Base-by-base conservation (phyloP, 441 rosid genomes). In the Eruca vesicaria region DNA sequence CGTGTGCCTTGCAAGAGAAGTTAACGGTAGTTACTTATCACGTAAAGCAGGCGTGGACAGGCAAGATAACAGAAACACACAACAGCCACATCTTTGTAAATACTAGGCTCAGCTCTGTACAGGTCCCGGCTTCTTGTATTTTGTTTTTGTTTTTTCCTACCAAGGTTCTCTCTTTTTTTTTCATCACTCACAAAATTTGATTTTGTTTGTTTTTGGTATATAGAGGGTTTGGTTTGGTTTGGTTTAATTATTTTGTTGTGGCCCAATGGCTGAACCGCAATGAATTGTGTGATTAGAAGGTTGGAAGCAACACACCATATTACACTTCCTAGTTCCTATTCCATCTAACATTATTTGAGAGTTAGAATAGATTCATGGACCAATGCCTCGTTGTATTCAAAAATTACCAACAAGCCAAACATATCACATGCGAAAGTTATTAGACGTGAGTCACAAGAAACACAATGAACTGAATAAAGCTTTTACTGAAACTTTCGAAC, bases 91-190 rank as follows among this genome's bases (percentile, higher is more conserved):
- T 43, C 23, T 71, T 58, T 72, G 69, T 78, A 66, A 1, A 72
- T 77, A 65, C 53, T 66, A 60, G 11, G 36, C 35, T 76, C 60
- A 71, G 26, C 72, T 71, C 59, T 65, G 57, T 71, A 45, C 35
- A 77, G 28, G 16, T 57, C 28, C 11, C 8, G n/a, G 0, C 14
- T 58, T 21, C 20, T 32, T 58, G 36, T 57, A 26, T 57, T 21
- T 32, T 58, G 36, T 57, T 14, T 57, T 21, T n/a, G 19, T 48
- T 35, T 43, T 9, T 32, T 4, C 28, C 11, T 59, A 35, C 14
- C 69, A 35, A 23, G 5, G 4, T 48, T 53, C 45, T 36, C 6
- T 7, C 29, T 41, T 36, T n/a, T n/a, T 38, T 19, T 26, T 57
- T 57, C 35, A 28, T 43, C 61, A 16, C 57, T 28, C 63, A 29